phyloP scores from a whole-genome alignment of 139 green algal species.

The Auxenochlorella protothecoides region DNA sequence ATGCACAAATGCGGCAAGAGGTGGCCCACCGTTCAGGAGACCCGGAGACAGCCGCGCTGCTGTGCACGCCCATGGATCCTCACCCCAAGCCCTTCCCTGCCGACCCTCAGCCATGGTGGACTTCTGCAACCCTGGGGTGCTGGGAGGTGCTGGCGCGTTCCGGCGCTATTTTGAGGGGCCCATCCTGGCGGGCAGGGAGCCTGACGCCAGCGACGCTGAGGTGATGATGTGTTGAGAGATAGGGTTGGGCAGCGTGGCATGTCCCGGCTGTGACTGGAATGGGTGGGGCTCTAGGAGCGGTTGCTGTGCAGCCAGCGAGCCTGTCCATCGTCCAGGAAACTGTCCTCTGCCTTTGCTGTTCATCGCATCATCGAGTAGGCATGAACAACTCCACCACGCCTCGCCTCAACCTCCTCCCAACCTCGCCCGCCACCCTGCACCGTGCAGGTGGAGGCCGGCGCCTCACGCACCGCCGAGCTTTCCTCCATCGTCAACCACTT shows the following conservation, averaged over 20 bases:
- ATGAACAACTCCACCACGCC: too few relatives aligned
- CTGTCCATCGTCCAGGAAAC: too few relatives aligned
- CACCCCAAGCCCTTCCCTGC: background rate
- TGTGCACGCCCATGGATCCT: background rate
- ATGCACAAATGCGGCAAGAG: too few relatives aligned
- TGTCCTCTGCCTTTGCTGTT: too few relatives aligned
- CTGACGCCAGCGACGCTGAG: conserved; percentile 62
- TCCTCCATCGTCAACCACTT: conserved; percentile 89
- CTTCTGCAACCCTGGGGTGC: conserved; percentile 91
- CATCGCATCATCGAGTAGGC: too few relatives aligned
- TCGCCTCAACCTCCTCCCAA: background rate
- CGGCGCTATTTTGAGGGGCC: conserved; percentile 57
- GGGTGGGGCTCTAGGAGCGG: too few relatives aligned
- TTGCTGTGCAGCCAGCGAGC: too few relatives aligned
- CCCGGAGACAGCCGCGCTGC: background rate
- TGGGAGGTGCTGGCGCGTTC: conserved; percentile 75
- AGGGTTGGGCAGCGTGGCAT: background rate
- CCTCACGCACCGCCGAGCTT: conserved; percentile 69
- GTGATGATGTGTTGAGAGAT: background rate
- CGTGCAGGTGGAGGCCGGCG: conserved; percentile 26
- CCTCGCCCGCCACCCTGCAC: background rate
- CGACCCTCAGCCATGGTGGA: conserved; percentile 76
- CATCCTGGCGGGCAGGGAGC: conserved; percentile 77
- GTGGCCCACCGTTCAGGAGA: too few relatives aligned
- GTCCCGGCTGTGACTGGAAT: too few relatives aligned